phyloP scores from a whole-genome alignment of 1,139 yeast genomes.

The Hemisphaericaspora lyxosophila region DNA sequence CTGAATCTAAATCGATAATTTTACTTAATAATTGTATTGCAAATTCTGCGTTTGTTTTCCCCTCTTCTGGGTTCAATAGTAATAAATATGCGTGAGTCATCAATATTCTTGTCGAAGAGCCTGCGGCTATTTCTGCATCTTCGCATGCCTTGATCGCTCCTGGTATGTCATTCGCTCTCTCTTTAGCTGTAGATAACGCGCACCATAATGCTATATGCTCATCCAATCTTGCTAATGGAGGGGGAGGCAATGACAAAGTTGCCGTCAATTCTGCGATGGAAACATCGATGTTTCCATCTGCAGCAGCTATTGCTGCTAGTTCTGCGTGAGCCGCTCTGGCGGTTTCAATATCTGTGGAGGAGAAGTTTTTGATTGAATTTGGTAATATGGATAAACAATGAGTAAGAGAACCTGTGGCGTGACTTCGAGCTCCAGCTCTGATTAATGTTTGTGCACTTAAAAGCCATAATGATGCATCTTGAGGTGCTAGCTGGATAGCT shows the following conservation, averaged over 20 bases:
- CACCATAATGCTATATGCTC: constrained; percentile 53
- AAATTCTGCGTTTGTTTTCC: constrained; percentile 16
- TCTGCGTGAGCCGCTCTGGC: constrained; percentile 55
- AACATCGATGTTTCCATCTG: constrained; percentile 49
- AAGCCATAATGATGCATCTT: constrained; percentile 47
- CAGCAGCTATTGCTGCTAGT: constrained; percentile 51
- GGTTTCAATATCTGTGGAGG: constrained; percentile 38
- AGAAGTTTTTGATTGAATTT: constrained; percentile 23
- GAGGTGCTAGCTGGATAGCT: constrained; percentile 43
- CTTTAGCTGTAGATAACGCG: constrained; percentile 51
- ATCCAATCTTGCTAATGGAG: constrained; percentile 44
- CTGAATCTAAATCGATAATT: constrained; percentile 31
- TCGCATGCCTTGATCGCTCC: constrained; percentile 52
- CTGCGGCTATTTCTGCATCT: constrained; percentile 44
- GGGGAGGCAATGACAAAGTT: constrained; percentile 50
- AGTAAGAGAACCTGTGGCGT: constrained; percentile 47
- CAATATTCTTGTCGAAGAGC: constrained; percentile 43
- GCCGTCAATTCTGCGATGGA: constrained; percentile 49
- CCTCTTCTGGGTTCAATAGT: constrained; percentile 22
- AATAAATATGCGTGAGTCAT: constrained; percentile 50
- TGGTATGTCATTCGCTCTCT: constrained; percentile 45
- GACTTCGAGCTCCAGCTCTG: constrained; percentile 41
- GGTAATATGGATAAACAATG: constrained; percentile 44
- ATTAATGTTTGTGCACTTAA: constrained; percentile 47
- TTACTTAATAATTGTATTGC: constrained; percentile 40